Base-by-base conservation (phyloP, 2,329 filamentous ascomycete genomes). In the Penicillium sp. region DNA sequence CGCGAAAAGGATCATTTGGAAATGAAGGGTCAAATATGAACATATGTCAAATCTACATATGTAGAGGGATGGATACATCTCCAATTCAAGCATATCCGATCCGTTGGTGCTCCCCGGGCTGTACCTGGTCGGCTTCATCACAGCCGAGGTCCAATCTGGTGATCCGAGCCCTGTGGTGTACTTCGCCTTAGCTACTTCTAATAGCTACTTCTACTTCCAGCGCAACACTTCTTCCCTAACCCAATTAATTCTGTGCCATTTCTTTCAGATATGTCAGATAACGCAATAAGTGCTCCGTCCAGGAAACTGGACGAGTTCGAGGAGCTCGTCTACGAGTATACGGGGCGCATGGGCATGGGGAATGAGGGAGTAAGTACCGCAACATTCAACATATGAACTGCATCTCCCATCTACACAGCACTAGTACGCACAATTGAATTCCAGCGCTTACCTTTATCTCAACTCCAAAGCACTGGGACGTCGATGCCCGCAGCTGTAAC, bases 291-390 rank as follows among this genome's bases (percentile, higher is more conserved):
- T 20, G 47, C 55, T 2, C 68, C 68, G 8, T 44, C 63, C 44
- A 65, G 69, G 48, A 40, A 68, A 55, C 52, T 72, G 50, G 61
- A 66, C 43, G 65, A 72, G 47, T 72, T 72, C 61, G 70, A 72
- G 40, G 53, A 70, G 43, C 61, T 62, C 14, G 64, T 72, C 49
- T 70, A 66, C 57, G 60, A 66, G 18, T 66, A 68, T 57, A 57
- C 60, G 20, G 39, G 46, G n/a, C 62, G 66, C 26, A 62, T 69
- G 59, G 57, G 61, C 32, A 31, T 55, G 46, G 55, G 56, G 26
- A 54, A 55, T 20, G 54, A 58, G 38, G 64, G 67, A 57, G 65
- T 68, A 22, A 38, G 63, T 54, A 22, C 35, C 34, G 44, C 50
- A 47, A n/a, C 34, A 47, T 40, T 13, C 18, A 29, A 29, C 24